Evolutionary conservation across 805 yeast species (phyloP).

Genomic region (Cyberlindnera xishuangbannaensis): DNA sequence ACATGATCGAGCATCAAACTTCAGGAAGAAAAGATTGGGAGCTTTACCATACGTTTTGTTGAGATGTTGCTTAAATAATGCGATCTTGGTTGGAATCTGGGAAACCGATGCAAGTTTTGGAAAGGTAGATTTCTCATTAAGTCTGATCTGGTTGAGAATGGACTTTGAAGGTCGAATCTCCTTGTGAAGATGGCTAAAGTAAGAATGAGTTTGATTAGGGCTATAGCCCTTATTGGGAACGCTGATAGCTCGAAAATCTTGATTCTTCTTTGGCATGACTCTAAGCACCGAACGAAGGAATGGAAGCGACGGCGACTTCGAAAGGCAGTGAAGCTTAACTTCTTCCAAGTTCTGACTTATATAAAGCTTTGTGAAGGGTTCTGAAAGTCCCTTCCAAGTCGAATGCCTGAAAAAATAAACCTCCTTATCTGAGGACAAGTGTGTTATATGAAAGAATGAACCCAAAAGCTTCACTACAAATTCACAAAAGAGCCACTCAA

Average conservation of each 20-base stretch:
- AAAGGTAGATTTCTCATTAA: constrained; percentile 20
- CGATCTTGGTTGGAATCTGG: constrained; percentile 39
- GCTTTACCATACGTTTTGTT: constrained; percentile 17
- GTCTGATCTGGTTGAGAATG: constrained; percentile 31
- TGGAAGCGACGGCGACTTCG: constrained; percentile 18
- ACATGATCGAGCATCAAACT: constrained; percentile 73
- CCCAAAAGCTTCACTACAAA: constrained; percentile 43
- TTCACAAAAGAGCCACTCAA: constrained; percentile 51
- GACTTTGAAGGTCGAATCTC: constrained; percentile 40
- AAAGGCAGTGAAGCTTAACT: constrained; percentile 13
- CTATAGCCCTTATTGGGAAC: constrained; percentile 40
- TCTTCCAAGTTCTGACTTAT: constrained; percentile 29
- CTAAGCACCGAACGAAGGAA: constrained; percentile 33
- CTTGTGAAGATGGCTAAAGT: constrained; percentile 29
- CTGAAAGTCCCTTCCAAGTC: constrained; percentile 45
- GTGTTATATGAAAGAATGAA: constrained; percentile 64
- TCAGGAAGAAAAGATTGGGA: constrained; percentile 45
- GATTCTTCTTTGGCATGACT: constrained; percentile 50
- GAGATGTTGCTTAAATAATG: constrained; percentile 31
- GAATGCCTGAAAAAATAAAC: constrained; percentile 50
- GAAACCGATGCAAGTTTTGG: constrained; percentile 36
- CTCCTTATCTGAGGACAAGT: constrained; percentile 36
- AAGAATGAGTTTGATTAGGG: constrained; percentile 30
- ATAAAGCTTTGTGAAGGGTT: constrained; percentile 39
- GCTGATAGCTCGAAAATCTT: constrained; percentile 55